Conservation (phyloP, 1,139 yeast genomes). For the Geotrichum reessii region DNA sequence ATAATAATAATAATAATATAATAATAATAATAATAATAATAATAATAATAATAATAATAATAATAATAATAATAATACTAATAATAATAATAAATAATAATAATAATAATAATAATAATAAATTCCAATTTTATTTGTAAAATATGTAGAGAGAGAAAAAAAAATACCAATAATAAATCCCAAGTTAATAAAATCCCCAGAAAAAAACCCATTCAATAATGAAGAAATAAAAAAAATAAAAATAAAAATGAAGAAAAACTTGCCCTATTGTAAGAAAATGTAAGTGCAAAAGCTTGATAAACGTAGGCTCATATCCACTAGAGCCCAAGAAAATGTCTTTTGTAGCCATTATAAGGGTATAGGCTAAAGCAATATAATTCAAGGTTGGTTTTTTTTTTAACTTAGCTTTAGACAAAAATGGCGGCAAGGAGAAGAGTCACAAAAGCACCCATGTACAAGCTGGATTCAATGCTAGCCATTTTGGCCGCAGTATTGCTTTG, state of each 20-base stretch:
- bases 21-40: neutral
- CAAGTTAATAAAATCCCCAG: neutral
- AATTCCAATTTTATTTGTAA: no score
- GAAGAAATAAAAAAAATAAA: neutral
- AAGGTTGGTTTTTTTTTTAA: no score
- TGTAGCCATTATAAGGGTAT: no score
- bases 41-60: neutral
- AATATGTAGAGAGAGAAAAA: neutral
- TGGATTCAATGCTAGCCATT: neutral
- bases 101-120: no score
- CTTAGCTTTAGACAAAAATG: neutral
- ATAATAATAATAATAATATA: neutral
- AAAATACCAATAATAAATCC: neutral
- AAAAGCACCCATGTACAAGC: neutral
- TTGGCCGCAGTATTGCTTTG: neutral
- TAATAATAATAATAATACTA: neutral
- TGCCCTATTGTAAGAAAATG: no score
- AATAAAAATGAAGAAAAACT: neutral
- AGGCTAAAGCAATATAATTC: no score
- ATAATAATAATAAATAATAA: no score
- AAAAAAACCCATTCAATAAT: no score
- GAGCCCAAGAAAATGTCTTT: no score
- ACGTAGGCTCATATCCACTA: neutral
- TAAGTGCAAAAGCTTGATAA: no score
- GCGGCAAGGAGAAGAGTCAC: neutral